These are phyloP conservation scores for Gyromitra esculenta DNA, from an alignment of 2,329 filamentous ascomycete genomes.

Conservation along the genomic window DNA sequence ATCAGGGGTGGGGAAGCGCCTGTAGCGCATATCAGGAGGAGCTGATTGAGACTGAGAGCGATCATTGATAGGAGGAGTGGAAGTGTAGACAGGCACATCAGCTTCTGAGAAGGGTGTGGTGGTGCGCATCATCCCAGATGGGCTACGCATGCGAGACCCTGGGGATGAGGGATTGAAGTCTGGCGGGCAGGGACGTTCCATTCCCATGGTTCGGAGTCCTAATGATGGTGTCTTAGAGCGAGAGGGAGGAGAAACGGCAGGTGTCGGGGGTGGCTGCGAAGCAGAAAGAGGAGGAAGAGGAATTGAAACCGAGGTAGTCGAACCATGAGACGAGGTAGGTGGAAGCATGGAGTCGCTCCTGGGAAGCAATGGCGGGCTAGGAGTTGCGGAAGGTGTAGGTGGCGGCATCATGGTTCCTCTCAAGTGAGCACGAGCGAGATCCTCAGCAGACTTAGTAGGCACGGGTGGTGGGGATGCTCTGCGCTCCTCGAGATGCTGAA, in stretches of 20 bases:
- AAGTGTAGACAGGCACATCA: constrained; percentile 80
- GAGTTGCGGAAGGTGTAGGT: constrained; percentile 34
- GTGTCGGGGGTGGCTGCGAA: constrained; percentile 33
- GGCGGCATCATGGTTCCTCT: constrained; percentile 40
- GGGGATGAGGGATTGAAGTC: constrained; percentile 57
- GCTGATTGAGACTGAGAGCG: constrained; percentile 89
- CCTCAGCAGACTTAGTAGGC: constrained; percentile 50
- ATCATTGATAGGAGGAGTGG: constrained; percentile 74
- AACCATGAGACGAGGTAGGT: constrained; percentile 46
- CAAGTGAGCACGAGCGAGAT: constrained; percentile 50
- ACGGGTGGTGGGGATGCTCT: constrained; percentile 54
- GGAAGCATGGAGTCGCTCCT: constrained; percentile 34
- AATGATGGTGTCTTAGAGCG: constrained; percentile 63
- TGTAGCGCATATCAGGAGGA: constrained; percentile 90
- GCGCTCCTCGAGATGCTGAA: constrained; percentile 63
- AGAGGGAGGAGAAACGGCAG: constrained; percentile 29
- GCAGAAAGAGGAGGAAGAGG: constrained; percentile 17
- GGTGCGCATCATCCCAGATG: constrained; percentile 52
- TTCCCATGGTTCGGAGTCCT: constrained; percentile 70
- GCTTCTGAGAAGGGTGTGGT: constrained; percentile 87
- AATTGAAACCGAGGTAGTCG: constrained; percentile 38
- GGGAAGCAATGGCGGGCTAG: constrained; percentile 33
- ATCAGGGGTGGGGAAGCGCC: constrained; percentile 60
- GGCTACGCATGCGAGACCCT: constrained; percentile 46
- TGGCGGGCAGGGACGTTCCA: constrained; percentile 68